Evolutionary conservation across 2,329 filamentous ascomycete genomes (phyloP).

Genomic region (Cercospora sp.): DNA sequence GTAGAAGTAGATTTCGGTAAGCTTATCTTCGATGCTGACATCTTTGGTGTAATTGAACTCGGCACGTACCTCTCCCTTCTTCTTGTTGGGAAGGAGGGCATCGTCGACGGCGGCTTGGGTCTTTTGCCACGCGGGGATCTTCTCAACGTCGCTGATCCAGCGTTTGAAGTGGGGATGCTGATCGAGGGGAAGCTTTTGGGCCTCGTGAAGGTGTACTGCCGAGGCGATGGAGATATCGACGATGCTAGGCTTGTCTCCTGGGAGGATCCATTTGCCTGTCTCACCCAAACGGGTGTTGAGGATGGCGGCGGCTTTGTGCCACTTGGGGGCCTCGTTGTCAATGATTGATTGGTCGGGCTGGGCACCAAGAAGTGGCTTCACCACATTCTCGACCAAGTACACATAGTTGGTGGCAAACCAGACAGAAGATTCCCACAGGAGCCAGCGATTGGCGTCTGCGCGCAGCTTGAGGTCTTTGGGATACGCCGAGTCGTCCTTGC

Average conservation of each 20-base stretch:
- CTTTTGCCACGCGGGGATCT: conserved; percentile 44
- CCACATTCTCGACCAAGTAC: conserved; percentile 46
- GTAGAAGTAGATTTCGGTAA: conserved; percentile 48
- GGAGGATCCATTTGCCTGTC: conserved; percentile 41
- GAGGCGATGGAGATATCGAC: conserved; percentile 47
- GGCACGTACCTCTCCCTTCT: conserved; percentile 41
- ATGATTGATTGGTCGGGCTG: conserved; percentile 43
- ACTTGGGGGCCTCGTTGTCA: conserved; percentile 40
- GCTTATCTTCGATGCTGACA: conserved; percentile 38
- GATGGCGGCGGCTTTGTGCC: conserved; percentile 42
- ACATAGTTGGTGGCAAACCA: conserved; percentile 47
- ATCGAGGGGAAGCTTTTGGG: conserved; percentile 42
- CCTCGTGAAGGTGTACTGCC: conserved; percentile 44
- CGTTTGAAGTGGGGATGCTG: conserved; percentile 42
- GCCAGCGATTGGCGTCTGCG: conserved; percentile 45
- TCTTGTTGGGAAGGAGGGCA: conserved; percentile 38
- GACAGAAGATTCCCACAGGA: conserved; percentile 46
- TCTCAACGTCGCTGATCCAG: conserved; percentile 45
- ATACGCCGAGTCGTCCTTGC: conserved; percentile 38
- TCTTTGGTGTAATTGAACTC: conserved; percentile 52
- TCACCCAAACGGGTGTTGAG: conserved; percentile 43
- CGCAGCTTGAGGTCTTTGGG: conserved; percentile 45
- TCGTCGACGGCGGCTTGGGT: conserved; percentile 46
- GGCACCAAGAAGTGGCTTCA: conserved; percentile 43
- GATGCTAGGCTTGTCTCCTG: conserved; percentile 43